These are phyloP conservation scores for Clonostachys chloroleuca DNA, from an alignment of 2,329 filamentous ascomycete genomes.

Conservation along the genomic window DNA sequence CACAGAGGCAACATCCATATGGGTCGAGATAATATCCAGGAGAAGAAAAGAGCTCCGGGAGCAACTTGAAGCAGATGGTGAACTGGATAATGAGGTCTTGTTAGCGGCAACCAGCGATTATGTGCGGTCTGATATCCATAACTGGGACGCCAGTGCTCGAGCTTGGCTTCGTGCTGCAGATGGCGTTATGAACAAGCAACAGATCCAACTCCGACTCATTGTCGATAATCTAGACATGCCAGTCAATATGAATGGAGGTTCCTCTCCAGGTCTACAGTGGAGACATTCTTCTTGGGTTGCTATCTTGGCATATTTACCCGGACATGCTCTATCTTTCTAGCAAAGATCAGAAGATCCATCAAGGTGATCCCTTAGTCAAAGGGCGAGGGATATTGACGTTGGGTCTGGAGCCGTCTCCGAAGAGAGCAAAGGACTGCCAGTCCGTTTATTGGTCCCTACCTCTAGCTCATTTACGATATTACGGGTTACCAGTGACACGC, in stretches of 20 bases:
- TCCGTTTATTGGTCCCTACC: conserved; percentile 1
- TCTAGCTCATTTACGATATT: conserved; percentile 2
- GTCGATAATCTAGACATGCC: background rate
- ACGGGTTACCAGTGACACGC: background rate
- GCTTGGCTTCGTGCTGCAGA: conserved; percentile 30
- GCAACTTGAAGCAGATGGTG: background rate
- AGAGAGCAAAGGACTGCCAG: background rate
- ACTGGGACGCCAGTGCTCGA: conserved; percentile 29
- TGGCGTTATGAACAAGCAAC: conserved; percentile 7
- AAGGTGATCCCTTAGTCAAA: background rate
- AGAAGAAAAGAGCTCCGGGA: conserved; percentile 7
- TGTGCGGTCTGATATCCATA: conserved; percentile 15
- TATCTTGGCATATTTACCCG: conserved; percentile 2
- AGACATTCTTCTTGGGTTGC: background rate
- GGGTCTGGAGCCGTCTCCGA: background rate
- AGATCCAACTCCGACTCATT: background rate
- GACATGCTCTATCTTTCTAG: background rate
- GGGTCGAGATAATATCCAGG: conserved; percentile 14
- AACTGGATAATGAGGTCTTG: background rate
- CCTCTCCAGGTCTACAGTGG: background rate
- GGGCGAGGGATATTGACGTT: background rate
- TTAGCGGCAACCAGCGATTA: conserved; percentile 9
- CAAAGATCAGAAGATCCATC: background rate
- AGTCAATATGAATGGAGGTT: background rate
- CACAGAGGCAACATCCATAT: conserved; percentile 16